phyloP scores from a whole-genome alignment of 225 moss, liverwort and hornwort species.

The Sphagnum contortum region DNA sequence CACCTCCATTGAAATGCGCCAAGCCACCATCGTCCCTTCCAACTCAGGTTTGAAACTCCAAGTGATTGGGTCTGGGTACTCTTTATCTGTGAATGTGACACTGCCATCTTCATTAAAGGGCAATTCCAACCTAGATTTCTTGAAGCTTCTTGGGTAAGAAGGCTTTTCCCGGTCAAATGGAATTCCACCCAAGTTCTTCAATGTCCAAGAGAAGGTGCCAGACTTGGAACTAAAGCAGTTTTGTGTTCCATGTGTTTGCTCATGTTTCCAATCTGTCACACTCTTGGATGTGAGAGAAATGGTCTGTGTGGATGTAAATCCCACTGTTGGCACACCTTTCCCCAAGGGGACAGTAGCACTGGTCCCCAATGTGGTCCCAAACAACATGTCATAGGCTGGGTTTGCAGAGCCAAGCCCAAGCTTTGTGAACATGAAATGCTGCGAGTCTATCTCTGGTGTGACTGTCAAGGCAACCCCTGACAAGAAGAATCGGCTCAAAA shows the following conservation, averaged over 20 bases:
- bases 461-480: too few relatives aligned
- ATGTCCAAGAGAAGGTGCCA: background rate
- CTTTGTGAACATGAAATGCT: too few relatives aligned
- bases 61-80: constrained; percentile 1
- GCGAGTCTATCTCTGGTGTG: too few relatives aligned
- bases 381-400: too few relatives aligned
- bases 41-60: constrained; percentile 1
- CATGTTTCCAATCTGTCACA: constrained; percentile 2
- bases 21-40: background rate
- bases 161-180: constrained; percentile 6
- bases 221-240: background rate
- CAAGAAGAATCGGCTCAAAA: too few relatives aligned
- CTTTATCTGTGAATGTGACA: constrained; percentile 3
- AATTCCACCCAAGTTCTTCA: constrained; percentile 1
- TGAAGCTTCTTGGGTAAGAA: background rate
- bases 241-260: background rate
- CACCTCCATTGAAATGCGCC: constrained; percentile 1
- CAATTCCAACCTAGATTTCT: background rate
- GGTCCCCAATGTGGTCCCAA: too few relatives aligned
- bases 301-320: too few relatives aligned
- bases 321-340: too few relatives aligned
- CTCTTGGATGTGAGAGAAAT: too few relatives aligned
- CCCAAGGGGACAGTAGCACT: too few relatives aligned
- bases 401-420: too few relatives aligned
- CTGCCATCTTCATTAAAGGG: constrained; percentile 6